Evolutionary conservation across 140 eudicot genomes (phyloP).

Genomic region (Senecio squalidus): DNA sequence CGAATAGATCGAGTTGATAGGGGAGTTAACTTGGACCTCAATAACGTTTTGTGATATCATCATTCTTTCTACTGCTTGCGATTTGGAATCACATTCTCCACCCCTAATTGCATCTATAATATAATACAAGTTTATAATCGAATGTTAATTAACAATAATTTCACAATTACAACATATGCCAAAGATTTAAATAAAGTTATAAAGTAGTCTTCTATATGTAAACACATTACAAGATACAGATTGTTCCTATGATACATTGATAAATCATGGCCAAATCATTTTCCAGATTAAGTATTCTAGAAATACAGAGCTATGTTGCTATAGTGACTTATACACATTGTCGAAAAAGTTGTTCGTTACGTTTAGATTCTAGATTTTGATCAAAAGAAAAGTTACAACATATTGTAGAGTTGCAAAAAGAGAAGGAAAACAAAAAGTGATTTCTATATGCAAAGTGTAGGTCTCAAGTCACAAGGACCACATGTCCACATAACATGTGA

Average conservation of each 20-base stretch:
- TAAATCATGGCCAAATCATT: not conserved
- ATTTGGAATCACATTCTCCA: constrained; percentile 35
- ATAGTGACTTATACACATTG: constrained; percentile 1
- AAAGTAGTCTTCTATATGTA: not conserved
- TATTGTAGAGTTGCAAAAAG: not conserved
- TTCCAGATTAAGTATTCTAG: constrained; percentile 2
- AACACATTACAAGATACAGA: too few relatives aligned
- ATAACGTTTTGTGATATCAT: constrained; percentile 27
- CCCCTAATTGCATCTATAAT: constrained; percentile 31
- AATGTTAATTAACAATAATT: not conserved
- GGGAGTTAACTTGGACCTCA: constrained; percentile 27
- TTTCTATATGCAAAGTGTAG: too few relatives aligned
- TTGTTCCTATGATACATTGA: not conserved
- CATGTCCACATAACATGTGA: too few relatives aligned
- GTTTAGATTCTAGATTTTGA: not conserved
- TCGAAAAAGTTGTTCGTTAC: not conserved
- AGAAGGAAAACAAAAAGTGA: too few relatives aligned
- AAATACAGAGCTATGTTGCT: not conserved
- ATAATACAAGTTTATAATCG: not conserved
- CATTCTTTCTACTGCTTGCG: constrained; percentile 26
- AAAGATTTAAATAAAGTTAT: not conserved
- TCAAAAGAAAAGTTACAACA: not conserved
- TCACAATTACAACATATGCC: not conserved
- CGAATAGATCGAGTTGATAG: constrained; percentile 37
- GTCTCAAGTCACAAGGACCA: too few relatives aligned